Conservation (phyloP, 495 filamentous ascomycete species). For the Aspergillus coremiiformis region DNA sequence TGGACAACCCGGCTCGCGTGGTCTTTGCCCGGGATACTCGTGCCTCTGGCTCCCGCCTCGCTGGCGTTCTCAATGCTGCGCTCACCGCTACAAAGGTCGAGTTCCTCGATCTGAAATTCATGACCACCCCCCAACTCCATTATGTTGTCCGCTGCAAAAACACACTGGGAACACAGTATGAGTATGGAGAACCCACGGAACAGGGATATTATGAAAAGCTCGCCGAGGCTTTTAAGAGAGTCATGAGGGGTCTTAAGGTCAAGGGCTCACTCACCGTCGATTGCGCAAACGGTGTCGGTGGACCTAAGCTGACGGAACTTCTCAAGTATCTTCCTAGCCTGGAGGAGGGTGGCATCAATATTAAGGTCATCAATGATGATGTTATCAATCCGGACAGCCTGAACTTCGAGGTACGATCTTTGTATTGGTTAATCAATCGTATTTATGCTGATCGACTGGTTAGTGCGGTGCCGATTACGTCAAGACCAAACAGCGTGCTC, state of each 20-base stretch:
- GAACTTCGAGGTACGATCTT: conserved; percentile 64
- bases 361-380: conserved; percentile 86
- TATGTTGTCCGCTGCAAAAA: conserved; percentile 94
- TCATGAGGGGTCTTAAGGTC: conserved; percentile 66
- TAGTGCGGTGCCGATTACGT: conserved; percentile 96
- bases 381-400: conserved; percentile 79
- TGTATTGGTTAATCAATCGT: background rate
- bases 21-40: conserved; percentile 90
- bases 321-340: conserved; percentile 70
- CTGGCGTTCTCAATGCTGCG: conserved; percentile 65
- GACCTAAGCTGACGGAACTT: conserved; percentile 80
- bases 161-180: conserved; percentile 69
- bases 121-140: conserved; percentile 94
- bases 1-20: conserved; percentile 62
- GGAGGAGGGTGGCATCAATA: conserved; percentile 58
- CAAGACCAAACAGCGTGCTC: conserved; percentile 90
- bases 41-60: conserved; percentile 78
- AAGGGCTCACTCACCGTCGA: conserved; percentile 74
- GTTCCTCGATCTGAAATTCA: conserved; percentile 70
- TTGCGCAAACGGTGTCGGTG: conserved; percentile 94
- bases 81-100: conserved; percentile 67
- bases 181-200: conserved; percentile 84
- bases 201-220: conserved; percentile 93
- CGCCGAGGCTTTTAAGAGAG: conserved; percentile 66
- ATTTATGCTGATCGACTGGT: conserved; percentile 11